These are phyloP conservation scores for Artemisia tridentata DNA, from an alignment of 129 eudicot genomes.

Conservation along the genomic window DNA sequence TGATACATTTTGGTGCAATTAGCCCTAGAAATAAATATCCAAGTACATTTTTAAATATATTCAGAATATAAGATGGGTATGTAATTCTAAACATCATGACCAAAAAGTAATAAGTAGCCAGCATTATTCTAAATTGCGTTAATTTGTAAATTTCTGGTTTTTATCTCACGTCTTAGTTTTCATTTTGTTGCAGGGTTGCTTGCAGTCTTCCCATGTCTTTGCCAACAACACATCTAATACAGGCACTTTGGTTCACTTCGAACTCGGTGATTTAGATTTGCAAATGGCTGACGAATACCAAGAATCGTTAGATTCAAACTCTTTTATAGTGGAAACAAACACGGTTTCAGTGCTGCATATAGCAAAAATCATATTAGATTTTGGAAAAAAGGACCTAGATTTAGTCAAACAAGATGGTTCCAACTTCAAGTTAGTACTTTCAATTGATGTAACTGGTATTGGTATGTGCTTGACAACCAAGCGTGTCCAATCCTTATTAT, in stretches of 20 bases:
- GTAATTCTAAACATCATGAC: not conserved
- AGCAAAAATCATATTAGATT: slow-evolving; percentile 68
- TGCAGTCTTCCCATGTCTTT: slow-evolving; percentile 74
- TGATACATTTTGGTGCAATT: too few relatives aligned
- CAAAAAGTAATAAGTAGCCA: not conserved
- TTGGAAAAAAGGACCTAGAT: slow-evolving; percentile 67
- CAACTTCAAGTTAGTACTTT: slow-evolving; percentile 48
- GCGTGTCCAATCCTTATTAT: slow-evolving; percentile 66
- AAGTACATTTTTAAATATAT: not conserved
- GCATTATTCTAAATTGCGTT: not conserved
- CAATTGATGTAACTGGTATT: slow-evolving; percentile 70
- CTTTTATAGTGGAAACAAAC: slow-evolving; percentile 79
- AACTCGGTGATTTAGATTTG: slow-evolving; percentile 75
- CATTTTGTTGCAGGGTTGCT: slow-evolving; percentile 62
- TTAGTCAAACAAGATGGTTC: slow-evolving; percentile 45
- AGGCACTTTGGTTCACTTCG: slow-evolving; percentile 67
- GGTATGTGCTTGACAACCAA: slow-evolving; percentile 68
- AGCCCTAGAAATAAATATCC: too few relatives aligned
- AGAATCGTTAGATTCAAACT: slow-evolving; percentile 63
- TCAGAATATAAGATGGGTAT: not conserved
- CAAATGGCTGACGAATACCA: slow-evolving; percentile 87
- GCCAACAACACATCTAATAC: slow-evolving; percentile 84
- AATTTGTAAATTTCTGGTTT: not conserved
- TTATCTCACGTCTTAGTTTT: not conserved
- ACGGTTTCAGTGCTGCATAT: slow-evolving; percentile 71